A percentile compares a stretch with the other conserved stretches of the same genome.
phyloP scores from a whole-genome alignment of 192 early-diverging fungal genomes.

The Coemansia asiatica region DNA sequence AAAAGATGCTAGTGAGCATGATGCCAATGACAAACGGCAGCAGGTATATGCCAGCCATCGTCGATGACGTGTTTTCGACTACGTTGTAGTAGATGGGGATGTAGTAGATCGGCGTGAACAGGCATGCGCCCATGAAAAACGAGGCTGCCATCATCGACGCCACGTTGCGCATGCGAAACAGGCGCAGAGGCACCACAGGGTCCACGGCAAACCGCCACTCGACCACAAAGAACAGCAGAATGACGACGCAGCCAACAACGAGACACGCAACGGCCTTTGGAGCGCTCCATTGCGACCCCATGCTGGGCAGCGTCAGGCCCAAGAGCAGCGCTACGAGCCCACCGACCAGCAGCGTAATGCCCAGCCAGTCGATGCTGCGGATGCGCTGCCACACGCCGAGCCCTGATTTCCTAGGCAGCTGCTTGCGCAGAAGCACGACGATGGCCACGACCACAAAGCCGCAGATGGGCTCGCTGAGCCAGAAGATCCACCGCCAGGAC shows the following conservation, averaged over 20 bases:
- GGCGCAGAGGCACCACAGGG: slow-evolving; percentile 66
- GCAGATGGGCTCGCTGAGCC: slow-evolving; percentile 60
- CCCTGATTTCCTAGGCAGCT: slow-evolving; percentile 21
- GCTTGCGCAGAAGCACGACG: slow-evolving; percentile 27
- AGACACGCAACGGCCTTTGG: slow-evolving; percentile 63
- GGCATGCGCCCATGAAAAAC: slow-evolving; percentile 62
- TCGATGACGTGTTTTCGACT: slow-evolving; percentile 60
- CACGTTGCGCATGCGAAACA: slow-evolving; percentile 63
- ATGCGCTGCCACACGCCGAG: slow-evolving; percentile 53
- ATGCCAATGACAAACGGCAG: slow-evolving; percentile 62
- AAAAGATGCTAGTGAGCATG: slow-evolving; percentile 61
- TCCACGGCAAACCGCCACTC: slow-evolving; percentile 61
- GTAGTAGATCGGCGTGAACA: slow-evolving; percentile 67
- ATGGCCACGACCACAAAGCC: slow-evolving; percentile 54
- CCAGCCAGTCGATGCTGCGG: slow-evolving; percentile 66
- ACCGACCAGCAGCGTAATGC: slow-evolving; percentile 59
- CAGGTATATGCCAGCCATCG: slow-evolving; percentile 59
- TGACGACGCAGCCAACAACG: slow-evolving; percentile 50
- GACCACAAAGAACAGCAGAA: slow-evolving; percentile 52
- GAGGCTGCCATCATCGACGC: slow-evolving; percentile 57
- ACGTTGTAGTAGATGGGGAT: slow-evolving; percentile 67
- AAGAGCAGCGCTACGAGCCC: slow-evolving; percentile 63
- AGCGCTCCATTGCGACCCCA: slow-evolving; percentile 65
- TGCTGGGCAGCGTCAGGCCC: slow-evolving; percentile 74
- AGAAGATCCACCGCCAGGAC: slow-evolving; percentile 64